Conservation (phyloP, 2,329 filamentous ascomycete species). For the Penicillium sp. region DNA sequence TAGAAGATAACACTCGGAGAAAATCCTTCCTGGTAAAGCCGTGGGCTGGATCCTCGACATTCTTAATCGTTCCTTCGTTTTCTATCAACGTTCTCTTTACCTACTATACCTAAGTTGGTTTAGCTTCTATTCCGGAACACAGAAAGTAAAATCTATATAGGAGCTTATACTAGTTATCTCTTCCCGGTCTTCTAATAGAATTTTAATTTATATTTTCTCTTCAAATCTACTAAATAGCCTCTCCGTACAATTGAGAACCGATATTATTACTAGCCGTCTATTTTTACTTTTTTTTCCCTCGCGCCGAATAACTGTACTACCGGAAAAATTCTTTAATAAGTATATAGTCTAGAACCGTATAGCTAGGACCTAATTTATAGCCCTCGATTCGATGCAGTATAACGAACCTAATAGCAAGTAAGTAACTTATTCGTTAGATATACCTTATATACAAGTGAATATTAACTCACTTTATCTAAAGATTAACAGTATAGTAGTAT, state of each 20-base stretch:
- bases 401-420: conserved; percentile 6
- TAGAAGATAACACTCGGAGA: conserved; percentile 9
- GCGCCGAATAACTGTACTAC: conserved; percentile 10
- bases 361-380: conserved; percentile 8
- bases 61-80: conserved; percentile 11
- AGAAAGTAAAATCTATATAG: not conserved
- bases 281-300: conserved; percentile 15
- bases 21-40: conserved; percentile 19
- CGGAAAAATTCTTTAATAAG: conserved; percentile 19
- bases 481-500: conserved; percentile 4
- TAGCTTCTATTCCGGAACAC: not conserved
- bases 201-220: conserved; percentile 14
- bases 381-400: conserved; percentile 5
- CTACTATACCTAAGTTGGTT: conserved; percentile 14
- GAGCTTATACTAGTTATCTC: conserved; percentile 16
- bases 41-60: conserved; percentile 13
- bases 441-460: not conserved
- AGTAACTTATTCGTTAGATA: conserved; percentile 1
- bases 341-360: conserved; percentile 10
- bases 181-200: conserved; percentile 12
- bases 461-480: conserved; percentile 14
- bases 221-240: conserved; percentile 18
- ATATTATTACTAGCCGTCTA: conserved; percentile 15
- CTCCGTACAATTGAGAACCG: conserved; percentile 11
- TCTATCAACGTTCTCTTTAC: conserved; percentile 15